Conservation (phyloP, 192 early-diverging fungal species). For the Rhizophagus clarus region DNA sequence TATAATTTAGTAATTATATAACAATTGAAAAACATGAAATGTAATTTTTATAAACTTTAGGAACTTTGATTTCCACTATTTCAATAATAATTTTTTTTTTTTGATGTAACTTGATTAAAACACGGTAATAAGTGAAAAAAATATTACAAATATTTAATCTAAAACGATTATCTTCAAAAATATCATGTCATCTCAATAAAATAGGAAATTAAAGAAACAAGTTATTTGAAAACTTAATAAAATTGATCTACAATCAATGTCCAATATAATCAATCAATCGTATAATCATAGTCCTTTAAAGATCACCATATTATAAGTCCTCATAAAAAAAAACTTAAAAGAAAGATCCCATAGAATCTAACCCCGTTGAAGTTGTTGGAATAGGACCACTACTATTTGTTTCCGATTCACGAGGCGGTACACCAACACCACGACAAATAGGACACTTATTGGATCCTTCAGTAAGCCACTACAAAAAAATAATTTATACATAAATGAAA, state of each 20-base stretch:
- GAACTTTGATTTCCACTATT: too few species aligned
- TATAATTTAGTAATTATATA: too few species aligned
- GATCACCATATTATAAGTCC: neutral
- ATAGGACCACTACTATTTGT: neutral
- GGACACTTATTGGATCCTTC: slow-evolving; percentile 59
- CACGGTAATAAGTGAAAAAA: too few species aligned
- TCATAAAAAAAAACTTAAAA: neutral
- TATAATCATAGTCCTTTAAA: neutral
- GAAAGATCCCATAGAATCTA: neutral
- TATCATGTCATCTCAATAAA: too few species aligned
- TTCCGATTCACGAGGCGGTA: slow-evolving; percentile 24
- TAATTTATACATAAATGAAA: neutral
- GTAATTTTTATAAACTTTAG: too few species aligned
- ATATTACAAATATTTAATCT: too few species aligned
- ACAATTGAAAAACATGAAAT: too few species aligned
- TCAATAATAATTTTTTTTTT: too few species aligned
- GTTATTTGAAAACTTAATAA: neutral
- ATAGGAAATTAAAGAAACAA: too few species aligned
- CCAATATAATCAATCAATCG: neutral
- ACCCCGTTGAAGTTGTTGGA: neutral
- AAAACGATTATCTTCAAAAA: too few species aligned
- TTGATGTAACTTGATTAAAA: too few species aligned
- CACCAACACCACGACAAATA: slow-evolving; percentile 54
- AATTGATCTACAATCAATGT: neutral
- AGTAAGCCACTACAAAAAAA: slow-evolving; percentile 49